Conservation (phyloP, 2,329 filamentous ascomycete species). For the Volutella citrinella region DNA sequence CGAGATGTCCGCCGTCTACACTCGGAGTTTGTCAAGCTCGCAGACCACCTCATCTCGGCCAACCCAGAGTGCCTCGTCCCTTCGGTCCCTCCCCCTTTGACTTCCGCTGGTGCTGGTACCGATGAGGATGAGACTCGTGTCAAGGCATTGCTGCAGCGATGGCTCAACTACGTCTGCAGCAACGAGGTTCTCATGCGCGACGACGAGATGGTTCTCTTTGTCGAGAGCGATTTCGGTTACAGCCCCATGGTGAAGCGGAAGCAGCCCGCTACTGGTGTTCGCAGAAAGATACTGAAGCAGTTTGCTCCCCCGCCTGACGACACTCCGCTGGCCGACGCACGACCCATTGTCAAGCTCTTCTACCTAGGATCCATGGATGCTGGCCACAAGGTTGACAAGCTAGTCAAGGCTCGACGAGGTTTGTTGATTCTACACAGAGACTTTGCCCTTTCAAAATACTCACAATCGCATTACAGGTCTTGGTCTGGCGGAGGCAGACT, state of each 20-base stretch:
- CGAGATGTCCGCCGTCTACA: conserved; percentile 94
- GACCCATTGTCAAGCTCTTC: conserved; percentile 90
- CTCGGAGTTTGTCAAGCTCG: conserved; percentile 94
- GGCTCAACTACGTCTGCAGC: conserved; percentile 89
- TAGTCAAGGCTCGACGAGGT: conserved; percentile 92
- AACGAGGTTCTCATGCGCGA: conserved; percentile 93
- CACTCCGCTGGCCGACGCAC: conserved; percentile 86
- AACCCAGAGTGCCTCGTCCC: conserved; percentile 95
- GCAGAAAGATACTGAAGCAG: conserved; percentile 94
- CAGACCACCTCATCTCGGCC: conserved; percentile 92
- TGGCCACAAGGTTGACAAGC: conserved; percentile 92
- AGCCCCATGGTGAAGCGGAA: conserved; percentile 93
- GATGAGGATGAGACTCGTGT: conserved; percentile 92
- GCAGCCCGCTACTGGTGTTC: conserved; percentile 92
- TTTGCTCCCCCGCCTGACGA: conserved; percentile 97
- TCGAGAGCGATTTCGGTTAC: conserved; percentile 99
- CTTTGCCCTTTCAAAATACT: not conserved
- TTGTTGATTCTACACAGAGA: conserved; percentile 22
- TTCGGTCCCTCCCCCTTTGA: conserved; percentile 90
- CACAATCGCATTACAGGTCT: conserved; percentile 75
- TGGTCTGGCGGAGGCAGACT: conserved; percentile 86
- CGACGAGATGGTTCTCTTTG: conserved; percentile 95
- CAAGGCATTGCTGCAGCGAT: conserved; percentile 86
- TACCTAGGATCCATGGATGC: conserved; percentile 95
- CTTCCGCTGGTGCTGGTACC: conserved; percentile 89